These are phyloP conservation scores for Tuber calosporum DNA, from an alignment of 495 filamentous ascomycete species.

Conservation along the genomic window DNA sequence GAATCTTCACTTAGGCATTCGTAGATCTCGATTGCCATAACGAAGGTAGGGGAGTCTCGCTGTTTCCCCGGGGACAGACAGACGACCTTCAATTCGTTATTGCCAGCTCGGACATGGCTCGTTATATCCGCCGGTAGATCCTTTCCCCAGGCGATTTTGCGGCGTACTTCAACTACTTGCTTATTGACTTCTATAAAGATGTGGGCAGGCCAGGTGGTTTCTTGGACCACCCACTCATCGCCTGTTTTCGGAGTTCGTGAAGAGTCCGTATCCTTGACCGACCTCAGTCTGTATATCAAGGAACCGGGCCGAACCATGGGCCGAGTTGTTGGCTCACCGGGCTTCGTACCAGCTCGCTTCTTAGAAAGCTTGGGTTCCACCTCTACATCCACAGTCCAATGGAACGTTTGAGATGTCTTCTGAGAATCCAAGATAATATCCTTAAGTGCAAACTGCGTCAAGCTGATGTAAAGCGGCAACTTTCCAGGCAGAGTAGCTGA, in stretches of 20 bases:
- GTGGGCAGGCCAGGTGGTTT: slow-evolving; percentile 64
- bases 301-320: slow-evolving; percentile 29
- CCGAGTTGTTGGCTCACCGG: slow-evolving; percentile 29
- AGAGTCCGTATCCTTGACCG: slow-evolving; percentile 22
- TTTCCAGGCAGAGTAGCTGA: slow-evolving; percentile 11
- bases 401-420: slow-evolving; percentile 23
- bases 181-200: slow-evolving; percentile 65
- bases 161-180: slow-evolving; percentile 51
- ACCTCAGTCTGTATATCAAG: slow-evolving; percentile 36
- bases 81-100: slow-evolving; percentile 55
- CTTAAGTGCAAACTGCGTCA: slow-evolving; percentile 31
- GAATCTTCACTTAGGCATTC: slow-evolving; percentile 30
- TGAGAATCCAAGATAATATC: slow-evolving; percentile 25
- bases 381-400: slow-evolving; percentile 23
- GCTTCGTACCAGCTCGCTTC: slow-evolving; percentile 26
- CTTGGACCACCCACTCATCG: slow-evolving; percentile 54
- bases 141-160: slow-evolving; percentile 62
- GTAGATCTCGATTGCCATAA: slow-evolving; percentile 32
- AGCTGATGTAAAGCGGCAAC: slow-evolving; percentile 26
- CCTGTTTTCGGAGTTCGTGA: slow-evolving; percentile 32
- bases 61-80: slow-evolving; percentile 44
- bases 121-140: slow-evolving; percentile 72
- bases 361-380: slow-evolving; percentile 31
- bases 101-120: slow-evolving; percentile 46
- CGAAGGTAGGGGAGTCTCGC: slow-evolving; percentile 10